Evolutionary conservation across 495 filamentous ascomycete species (phyloP), one percentile per base, ranked within the genome.

Genomic region (Aspergillus taichungensis): DNA sequence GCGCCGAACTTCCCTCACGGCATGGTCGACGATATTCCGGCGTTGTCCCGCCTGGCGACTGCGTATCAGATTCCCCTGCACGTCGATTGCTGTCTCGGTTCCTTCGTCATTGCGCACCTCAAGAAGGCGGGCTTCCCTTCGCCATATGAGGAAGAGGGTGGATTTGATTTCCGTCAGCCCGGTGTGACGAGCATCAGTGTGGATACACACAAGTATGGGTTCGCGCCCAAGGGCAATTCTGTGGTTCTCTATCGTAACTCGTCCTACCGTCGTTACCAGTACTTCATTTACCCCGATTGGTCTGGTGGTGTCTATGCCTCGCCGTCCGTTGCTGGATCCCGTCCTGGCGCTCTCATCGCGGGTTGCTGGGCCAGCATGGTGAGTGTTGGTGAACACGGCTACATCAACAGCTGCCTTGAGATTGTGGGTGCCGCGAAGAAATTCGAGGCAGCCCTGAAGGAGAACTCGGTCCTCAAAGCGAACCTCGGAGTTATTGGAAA

Each of bases 131-230:
- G 92, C 31, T 96, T 95, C 65, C 66, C 71, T 3, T 73, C 71
- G 18, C 70, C 70, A 9, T 74, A 71, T 35, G 68, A 71, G 40
- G 84, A 88, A 41, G 75, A 83, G 24, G 78, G 81, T 49, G 83
- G 78, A 11, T 97, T 96, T 60, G 94, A 99, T 66, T 99, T 99
- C 79, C 80, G 83, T 30, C 78, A 92, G 45, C 85, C 84, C 44
- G 92, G 92, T 58, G 94, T 99, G 43, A 96, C 94, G 5, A 86
- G 80, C 59, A 96, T 99, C 63, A 84, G 78, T 54, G 94, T 91
- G 58, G 92, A 99, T 61, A 99, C 92, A 28, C 92, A 98, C 71
- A 98, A 98, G 64, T 98, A 99, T 62, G 92, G 92, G 18, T 99
- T 99, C 64, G 94, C 92, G 0, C 92, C 92, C 14, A 97, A 97